Conservation (phyloP, 768 basidiomycete species). For the Clitopilus hobsonii region DNA sequence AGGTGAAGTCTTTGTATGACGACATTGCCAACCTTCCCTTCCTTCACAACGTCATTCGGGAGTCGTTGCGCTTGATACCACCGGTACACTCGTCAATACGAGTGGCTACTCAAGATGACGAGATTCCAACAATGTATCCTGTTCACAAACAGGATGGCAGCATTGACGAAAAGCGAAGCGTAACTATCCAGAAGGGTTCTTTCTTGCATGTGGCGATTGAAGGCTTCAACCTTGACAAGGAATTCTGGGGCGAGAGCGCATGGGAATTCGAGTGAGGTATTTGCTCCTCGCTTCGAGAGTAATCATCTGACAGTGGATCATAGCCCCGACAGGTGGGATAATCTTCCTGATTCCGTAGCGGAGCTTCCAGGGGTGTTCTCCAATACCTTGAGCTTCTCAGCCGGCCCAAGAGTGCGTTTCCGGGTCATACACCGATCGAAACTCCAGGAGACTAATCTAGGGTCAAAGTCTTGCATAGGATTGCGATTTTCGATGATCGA, state of each 20-base stretch:
- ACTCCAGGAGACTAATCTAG: conserved; percentile 3
- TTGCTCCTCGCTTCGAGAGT: not conserved
- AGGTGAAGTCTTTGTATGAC: conserved; percentile 55
- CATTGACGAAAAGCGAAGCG: conserved; percentile 32
- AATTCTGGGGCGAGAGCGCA: conserved; percentile 75
- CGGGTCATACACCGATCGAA: not conserved
- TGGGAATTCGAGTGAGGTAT: conserved; percentile 71
- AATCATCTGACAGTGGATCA: not conserved
- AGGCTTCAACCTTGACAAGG: conserved; percentile 74
- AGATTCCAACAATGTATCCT: conserved; percentile 66
- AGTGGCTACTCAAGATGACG: conserved; percentile 73
- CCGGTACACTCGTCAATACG: conserved; percentile 81
- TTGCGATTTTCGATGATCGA: conserved; percentile 81
- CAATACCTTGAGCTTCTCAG: conserved; percentile 72
- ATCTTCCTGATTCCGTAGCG: conserved; percentile 64
- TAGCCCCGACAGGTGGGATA: conserved; percentile 81
- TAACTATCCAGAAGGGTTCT: conserved; percentile 61
- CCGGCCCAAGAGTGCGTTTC: conserved; percentile 68
- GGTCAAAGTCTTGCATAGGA: conserved; percentile 73
- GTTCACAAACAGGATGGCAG: conserved; percentile 48
- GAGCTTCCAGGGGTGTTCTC: conserved; percentile 68
- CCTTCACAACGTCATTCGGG: conserved; percentile 72
- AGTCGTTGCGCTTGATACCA: conserved; percentile 72
- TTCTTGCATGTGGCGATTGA: conserved; percentile 78
- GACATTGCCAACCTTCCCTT: conserved; percentile 59